Conservation (phyloP, 2,329 filamentous ascomycete genomes). For the Venturia oleaginea region DNA sequence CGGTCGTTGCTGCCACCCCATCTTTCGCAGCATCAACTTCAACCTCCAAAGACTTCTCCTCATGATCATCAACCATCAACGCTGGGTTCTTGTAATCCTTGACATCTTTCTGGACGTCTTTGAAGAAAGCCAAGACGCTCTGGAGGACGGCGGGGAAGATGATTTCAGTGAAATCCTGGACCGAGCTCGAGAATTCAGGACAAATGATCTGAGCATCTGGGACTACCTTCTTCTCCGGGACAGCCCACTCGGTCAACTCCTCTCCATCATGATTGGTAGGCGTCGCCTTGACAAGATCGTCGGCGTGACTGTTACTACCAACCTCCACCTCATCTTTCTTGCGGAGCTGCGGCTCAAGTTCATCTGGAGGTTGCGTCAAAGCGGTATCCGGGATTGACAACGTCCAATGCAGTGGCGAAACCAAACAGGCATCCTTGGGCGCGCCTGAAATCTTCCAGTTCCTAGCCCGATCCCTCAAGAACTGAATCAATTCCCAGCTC, state of each 20-base stretch:
- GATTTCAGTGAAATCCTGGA: slow-evolving; percentile 48
- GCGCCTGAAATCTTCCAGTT: slow-evolving; percentile 24
- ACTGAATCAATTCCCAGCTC: slow-evolving; percentile 21
- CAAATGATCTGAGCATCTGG: slow-evolving; percentile 33
- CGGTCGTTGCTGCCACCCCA: neutral
- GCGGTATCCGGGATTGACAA: neutral
- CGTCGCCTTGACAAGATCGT: neutral
- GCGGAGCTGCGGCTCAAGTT: neutral
- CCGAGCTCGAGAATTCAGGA: slow-evolving; percentile 61
- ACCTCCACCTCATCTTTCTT: neutral
- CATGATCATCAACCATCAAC: slow-evolving; percentile 15
- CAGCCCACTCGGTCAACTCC: slow-evolving; percentile 17
- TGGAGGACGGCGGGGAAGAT: slow-evolving; percentile 50
- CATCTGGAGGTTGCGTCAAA: neutral
- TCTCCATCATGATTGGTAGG: neutral
- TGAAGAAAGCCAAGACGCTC: slow-evolving; percentile 52
- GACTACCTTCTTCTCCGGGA: neutral
- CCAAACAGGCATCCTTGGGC: slow-evolving; percentile 19
- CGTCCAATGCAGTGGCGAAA: slow-evolving; percentile 18
- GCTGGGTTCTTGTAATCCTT: slow-evolving; percentile 26
- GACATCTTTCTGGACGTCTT: slow-evolving; percentile 43
- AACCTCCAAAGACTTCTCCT: neutral
- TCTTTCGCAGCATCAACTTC: slow-evolving; percentile 5
- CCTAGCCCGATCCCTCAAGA: slow-evolving; percentile 25
- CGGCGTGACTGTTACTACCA: neutral